Conservation (phyloP, 2,329 filamentous ascomycete species). For the Chaetomium sp. region DNA sequence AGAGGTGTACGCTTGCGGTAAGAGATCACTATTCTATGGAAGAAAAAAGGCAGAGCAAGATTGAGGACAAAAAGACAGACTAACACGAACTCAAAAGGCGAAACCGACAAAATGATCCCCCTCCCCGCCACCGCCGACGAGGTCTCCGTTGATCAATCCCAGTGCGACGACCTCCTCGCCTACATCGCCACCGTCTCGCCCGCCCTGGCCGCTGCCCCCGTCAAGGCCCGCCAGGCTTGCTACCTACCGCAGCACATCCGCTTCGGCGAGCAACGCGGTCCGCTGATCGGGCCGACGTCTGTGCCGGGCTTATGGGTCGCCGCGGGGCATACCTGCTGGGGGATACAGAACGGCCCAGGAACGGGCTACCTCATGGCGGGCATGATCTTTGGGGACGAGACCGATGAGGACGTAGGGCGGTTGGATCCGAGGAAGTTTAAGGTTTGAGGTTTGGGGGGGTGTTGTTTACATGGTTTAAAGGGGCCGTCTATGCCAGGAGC, state of each 20-base stretch:
- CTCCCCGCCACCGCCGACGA: slow-evolving; percentile 75
- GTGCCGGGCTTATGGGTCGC: slow-evolving; percentile 78
- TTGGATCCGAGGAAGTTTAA: slow-evolving; percentile 69
- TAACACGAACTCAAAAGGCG: slow-evolving; percentile 48
- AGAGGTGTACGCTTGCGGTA: slow-evolving; percentile 90
- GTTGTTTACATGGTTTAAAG: not conserved
- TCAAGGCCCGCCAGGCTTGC: slow-evolving; percentile 83
- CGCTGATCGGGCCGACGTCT: slow-evolving; percentile 75
- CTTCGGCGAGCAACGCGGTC: slow-evolving; percentile 63
- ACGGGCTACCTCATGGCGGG: slow-evolving; percentile 83
- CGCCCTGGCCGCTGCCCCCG: slow-evolving; percentile 66
- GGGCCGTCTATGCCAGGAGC: not conserved
- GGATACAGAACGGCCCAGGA: slow-evolving; percentile 91
- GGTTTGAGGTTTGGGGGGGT: slow-evolving; percentile 41
- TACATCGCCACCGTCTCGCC: slow-evolving; percentile 70
- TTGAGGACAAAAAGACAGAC: not conserved
- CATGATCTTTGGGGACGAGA: slow-evolving; percentile 69
- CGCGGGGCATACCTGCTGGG: slow-evolving; percentile 95
- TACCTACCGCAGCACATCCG: slow-evolving; percentile 80
- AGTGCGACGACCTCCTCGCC: slow-evolving; percentile 83
- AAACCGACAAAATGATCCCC: slow-evolving; percentile 75
- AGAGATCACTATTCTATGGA: slow-evolving; percentile 29
- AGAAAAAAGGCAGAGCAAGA: not conserved
- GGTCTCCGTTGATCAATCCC: slow-evolving; percentile 71
- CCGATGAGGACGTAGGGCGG: slow-evolving; percentile 65